Percentiles rank a stretch among this genome's conserved stretches.
These are phyloP conservation scores for Ettlia oleoabundans DNA, from an alignment of 139 green algal species.

Conservation along the genomic window DNA sequence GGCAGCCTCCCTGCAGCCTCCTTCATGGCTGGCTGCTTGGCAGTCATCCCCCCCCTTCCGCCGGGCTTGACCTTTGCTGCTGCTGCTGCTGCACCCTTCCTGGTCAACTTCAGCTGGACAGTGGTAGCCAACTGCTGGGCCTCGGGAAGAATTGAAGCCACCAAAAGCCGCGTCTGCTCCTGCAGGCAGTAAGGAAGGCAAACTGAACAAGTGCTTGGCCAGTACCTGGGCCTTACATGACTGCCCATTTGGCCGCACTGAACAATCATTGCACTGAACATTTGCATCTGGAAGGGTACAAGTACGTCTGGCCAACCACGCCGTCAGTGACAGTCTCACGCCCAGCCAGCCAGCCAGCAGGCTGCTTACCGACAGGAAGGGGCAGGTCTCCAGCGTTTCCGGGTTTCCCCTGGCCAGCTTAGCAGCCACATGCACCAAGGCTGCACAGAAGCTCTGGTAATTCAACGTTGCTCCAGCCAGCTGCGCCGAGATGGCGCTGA, in stretches of 20 bases:
- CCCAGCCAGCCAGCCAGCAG: not conserved
- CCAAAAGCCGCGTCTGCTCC: no score
- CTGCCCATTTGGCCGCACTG: no score
- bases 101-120: no score
- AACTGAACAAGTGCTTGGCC: no score
- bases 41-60: not conserved
- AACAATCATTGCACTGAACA: no score
- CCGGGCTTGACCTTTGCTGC: not conserved
- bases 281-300: no score
- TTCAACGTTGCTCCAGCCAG: conserved; percentile 36
- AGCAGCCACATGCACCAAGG: conserved; percentile 51
- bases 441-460: conserved; percentile 62
- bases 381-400: conserved; percentile 33
- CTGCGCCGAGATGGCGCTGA: not conserved
- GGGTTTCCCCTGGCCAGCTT: conserved; percentile 30
- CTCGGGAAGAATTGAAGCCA: no score
- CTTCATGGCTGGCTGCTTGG: conserved; percentile 17
- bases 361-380: conserved; percentile 57
- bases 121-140: no score
- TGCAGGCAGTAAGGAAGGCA: no score
- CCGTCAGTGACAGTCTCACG: no score
- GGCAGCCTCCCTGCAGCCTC: not conserved
- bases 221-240: no score
- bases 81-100: not conserved
- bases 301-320: no score